Base-by-base conservation (phyloP, 2,329 filamentous ascomycete genomes). In the Epichloe baconii region DNA sequence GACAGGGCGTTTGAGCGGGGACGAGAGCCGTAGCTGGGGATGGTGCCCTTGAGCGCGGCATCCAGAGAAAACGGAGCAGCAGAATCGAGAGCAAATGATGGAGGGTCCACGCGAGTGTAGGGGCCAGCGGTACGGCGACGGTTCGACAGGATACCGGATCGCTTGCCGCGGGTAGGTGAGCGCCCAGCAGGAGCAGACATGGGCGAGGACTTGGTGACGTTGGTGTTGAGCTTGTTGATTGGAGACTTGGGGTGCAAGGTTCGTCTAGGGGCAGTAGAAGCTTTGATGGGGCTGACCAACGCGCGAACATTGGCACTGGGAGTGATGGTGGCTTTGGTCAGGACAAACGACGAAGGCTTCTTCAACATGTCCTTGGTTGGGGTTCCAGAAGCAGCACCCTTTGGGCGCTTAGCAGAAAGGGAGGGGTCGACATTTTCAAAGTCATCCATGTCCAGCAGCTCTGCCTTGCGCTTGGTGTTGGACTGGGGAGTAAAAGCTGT, bases 1-100 rank as follows among this genome's bases (percentile, higher is more conserved):
- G 65, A 65, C 59, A 52, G 61, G 47, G 51, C 61, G 59, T 56
- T 61, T 62, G 49, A 64, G 56, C 41, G 63, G 14, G 64, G 57
- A 52, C 72, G 76, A 44, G 73, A 69, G 3, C 70, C 69, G 65
- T 83, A 84, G 55, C 74, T 74, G 5, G 83, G 72, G 50, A 90
- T 80, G 31, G 85, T 88, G 47, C 86, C 85, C 64, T 80, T 86
- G 56, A 94, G 78, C 3, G 88, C 90, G 23, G 87, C 85, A 63
- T 93, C 86, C 53, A 95, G 82, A 49, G 85, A 90, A 68, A 95
- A 94, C 0, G 88, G 86, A 3, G 84, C 70, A 6, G 73, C 68
- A 14, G 70, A 69, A 52, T 69, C 72, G 54, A 70, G 69, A 48
- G 69, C 67, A 64, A 83, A 82, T 14, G 77, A 68, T 2, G 86